A percentile compares a stretch with the other conserved stretches of the same genome.
Evolutionary conservation across 2,329 filamentous ascomycete genomes (phyloP).

Genomic region (Ophiostoma sp.): DNA sequence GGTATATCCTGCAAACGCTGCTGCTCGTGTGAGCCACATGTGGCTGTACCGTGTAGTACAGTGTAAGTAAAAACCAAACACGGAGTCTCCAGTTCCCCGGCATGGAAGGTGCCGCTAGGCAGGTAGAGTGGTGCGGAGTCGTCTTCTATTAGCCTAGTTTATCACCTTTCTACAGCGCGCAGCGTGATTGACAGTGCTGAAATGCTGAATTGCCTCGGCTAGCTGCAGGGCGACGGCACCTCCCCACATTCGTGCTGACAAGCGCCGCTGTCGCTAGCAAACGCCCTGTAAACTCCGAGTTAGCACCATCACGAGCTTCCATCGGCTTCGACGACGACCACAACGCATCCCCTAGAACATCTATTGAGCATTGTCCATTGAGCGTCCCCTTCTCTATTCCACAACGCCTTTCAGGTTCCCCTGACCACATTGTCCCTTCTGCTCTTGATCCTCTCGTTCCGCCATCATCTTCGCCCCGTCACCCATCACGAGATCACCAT

Average conservation of each 20-base stretch:
- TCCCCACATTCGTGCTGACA: neutral
- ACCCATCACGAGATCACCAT: neutral
- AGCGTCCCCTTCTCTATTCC: neutral
- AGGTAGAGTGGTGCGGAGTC: conserved; percentile 9
- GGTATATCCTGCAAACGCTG: neutral
- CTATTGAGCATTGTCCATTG: neutral
- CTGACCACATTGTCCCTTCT: neutral
- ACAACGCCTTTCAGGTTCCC: neutral
- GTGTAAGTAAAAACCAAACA: neutral
- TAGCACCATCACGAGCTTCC: conserved; percentile 23
- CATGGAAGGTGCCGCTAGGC: neutral
- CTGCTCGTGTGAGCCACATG: conserved; percentile 15
- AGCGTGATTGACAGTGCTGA: conserved; percentile 9
- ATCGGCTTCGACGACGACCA: conserved; percentile 21
- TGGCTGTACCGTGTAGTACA: conserved; percentile 14
- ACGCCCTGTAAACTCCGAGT: neutral
- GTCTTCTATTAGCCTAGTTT: neutral
- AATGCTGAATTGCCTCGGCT: conserved; percentile 22
- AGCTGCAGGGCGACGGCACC: conserved; percentile 2
- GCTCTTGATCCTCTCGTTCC: neutral
- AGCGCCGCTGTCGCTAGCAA: neutral
- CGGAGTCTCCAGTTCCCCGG: neutral
- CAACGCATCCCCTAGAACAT: neutral
- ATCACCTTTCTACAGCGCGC: neutral
- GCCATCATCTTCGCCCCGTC: neutral